Base-by-base conservation (phyloP, 1,284 basidiomycete genomes). In the Mycena citricolor region DNA sequence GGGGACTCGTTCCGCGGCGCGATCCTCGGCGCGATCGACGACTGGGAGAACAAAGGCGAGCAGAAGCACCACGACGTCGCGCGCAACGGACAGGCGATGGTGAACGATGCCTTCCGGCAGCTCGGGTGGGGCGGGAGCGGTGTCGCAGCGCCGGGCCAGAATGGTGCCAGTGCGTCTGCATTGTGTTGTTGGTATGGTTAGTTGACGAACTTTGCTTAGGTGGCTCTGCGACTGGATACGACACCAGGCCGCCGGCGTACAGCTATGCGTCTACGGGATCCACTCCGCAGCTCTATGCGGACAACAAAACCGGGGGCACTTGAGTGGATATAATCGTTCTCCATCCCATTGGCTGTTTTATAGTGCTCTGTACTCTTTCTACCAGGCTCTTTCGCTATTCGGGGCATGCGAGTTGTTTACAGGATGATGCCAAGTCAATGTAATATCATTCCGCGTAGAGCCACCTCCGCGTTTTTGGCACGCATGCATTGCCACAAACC, bases 31-130 rank as follows among this genome's bases (percentile, higher is more conserved):
- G 34, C 42, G 5, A 38, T 51, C 23, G 49, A 51, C 38, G 42
- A 44, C 35, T 24, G 16, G 25, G 45, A 44, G 29, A 30, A 35
- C 32, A 40, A 16, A 2, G 49, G 45, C 2, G 41, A 48, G 42
- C 41, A 29, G 26, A 47, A 44, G 26, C 49, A 51, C 33, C 45
- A 51, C 26, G 26, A 47, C 5, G 30, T 51, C 11, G 49, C 49
- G 12, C 22, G 39, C 0, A 25, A 32, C 8, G 49, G 49, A 1
- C 10, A 29, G 21, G 38, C 17, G 7, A 42, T 44, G 42, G 34
- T 51, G 7, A 30, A 32, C 8, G 29, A 40, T 32, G 47, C 42
- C 14, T 49, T 30, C n/a, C 36, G 13, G n/a, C 13, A 14, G 38
- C 32, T 49, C 5, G n/a, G n/a, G n/a, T 33, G 47, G 38, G 42